Evolutionary conservation across 108 stramenopile genomes (phyloP).

Genomic region (Nitzschia inconspicua): DNA sequence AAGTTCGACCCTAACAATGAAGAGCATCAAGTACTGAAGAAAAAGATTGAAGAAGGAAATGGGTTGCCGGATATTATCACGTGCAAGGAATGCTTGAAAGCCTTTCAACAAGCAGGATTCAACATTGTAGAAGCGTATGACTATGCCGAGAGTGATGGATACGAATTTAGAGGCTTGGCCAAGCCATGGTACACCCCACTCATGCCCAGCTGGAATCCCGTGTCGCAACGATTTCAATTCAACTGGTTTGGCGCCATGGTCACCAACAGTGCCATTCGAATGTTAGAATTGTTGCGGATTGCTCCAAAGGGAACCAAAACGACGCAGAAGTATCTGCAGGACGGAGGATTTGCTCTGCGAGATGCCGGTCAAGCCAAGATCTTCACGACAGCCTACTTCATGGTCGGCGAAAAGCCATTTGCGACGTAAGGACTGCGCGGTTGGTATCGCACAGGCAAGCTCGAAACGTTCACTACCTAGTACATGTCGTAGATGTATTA

Average conservation of each 20-base stretch:
- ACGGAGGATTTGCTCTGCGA: slow-evolving; percentile 75
- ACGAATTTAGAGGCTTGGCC: slow-evolving; percentile 34
- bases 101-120: slow-evolving; percentile 76
- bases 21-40: slow-evolving; percentile 74
- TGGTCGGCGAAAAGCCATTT: too few relatives aligned
- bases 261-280: slow-evolving; percentile 39
- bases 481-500: too few relatives aligned
- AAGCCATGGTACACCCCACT: slow-evolving; percentile 75
- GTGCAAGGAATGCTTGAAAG: slow-evolving; percentile 54
- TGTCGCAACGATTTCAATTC: slow-evolving; percentile 89
- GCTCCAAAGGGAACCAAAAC: slow-evolving; percentile 83
- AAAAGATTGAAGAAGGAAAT: slow-evolving; percentile 87
- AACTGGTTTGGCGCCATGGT: slow-evolving; percentile 71
- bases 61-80: slow-evolving; percentile 81
- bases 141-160: slow-evolving; percentile 41
- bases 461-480: too few relatives aligned
- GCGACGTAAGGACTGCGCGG: too few relatives aligned
- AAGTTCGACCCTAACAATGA: slow-evolving; percentile 67
- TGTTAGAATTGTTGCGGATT: slow-evolving; percentile 57
- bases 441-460: too few relatives aligned
- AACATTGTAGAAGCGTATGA: slow-evolving; percentile 73
- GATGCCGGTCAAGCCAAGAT: slow-evolving; percentile 66
- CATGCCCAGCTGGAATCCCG: slow-evolving; percentile 81
- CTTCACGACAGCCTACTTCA: slow-evolving; percentile 89
- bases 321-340: slow-evolving; percentile 85